phyloP scores from a whole-genome alignment of 345 rosid species.

The Anastatica hierochuntica region DNA sequence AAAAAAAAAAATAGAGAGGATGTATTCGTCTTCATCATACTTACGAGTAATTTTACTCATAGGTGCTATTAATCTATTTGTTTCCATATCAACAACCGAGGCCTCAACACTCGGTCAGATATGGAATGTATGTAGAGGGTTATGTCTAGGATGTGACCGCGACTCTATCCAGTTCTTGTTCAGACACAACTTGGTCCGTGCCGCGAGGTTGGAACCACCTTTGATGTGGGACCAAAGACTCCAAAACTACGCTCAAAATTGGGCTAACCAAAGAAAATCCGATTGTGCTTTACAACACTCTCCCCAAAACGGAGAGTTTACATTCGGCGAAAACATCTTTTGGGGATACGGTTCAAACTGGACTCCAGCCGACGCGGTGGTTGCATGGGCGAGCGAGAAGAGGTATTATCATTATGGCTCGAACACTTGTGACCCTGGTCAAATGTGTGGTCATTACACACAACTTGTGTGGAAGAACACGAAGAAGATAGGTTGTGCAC shows the following conservation, averaged over 20 bases:
- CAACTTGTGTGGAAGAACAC: constrained; percentile 77
- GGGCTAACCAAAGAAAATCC: constrained; percentile 58
- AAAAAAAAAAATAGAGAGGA: constrained; percentile 10
- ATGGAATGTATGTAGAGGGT: constrained; percentile 42
- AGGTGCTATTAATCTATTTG: constrained; percentile 16
- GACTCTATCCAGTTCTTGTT: constrained; percentile 67
- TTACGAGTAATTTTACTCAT: constrained; percentile 23
- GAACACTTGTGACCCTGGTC: constrained; percentile 47
- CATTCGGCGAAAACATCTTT: constrained; percentile 69
- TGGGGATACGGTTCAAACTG: constrained; percentile 72
- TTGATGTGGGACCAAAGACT: constrained; percentile 64
- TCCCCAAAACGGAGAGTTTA: constrained; percentile 43
- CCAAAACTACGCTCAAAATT: constrained; percentile 57
- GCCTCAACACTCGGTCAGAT: constrained; percentile 19
- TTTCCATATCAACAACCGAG: constrained; percentile 12
- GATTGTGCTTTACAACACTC: constrained; percentile 69
- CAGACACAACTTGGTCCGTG: constrained; percentile 59
- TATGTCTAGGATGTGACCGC: constrained; percentile 55
- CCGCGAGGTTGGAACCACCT: constrained; percentile 53
- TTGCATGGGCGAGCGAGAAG: constrained; percentile 66
- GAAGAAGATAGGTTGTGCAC: constrained; percentile 62
- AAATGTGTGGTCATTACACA: constrained; percentile 83
- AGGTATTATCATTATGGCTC: constrained; percentile 47
- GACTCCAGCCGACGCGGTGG: constrained; percentile 57
- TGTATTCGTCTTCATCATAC: constrained; percentile 27